phyloP scores from a whole-genome alignment of 225 moss, liverwort and hornwort species.

The Antitrichia curtipendula region DNA sequence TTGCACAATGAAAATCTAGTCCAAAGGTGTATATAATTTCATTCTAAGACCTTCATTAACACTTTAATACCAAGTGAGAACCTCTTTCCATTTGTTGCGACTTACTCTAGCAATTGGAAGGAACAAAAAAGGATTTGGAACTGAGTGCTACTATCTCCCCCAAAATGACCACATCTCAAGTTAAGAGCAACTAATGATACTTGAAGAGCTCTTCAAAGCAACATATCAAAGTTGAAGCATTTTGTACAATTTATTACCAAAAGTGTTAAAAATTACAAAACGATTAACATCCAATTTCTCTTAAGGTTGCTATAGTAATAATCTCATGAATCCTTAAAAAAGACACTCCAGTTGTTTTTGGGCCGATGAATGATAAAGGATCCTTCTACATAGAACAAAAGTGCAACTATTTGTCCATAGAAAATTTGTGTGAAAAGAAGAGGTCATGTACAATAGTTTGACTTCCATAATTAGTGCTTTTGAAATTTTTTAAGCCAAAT shows the following conservation, averaged over 20 bases:
- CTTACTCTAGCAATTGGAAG: rapidly evolving
- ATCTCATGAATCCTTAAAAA: no score
- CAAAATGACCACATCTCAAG: not conserved
- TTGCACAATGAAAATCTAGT: not conserved
- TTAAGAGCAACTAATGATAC: not conserved
- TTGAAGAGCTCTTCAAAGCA: rapidly evolving
- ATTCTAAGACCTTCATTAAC: no score
- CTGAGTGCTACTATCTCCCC: rapidly evolving
- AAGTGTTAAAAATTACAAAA: not conserved
- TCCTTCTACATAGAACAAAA: no score
- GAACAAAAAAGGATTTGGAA: not conserved
- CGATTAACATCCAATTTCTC: not conserved
- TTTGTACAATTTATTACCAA: not conserved
- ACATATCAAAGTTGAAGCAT: not conserved
- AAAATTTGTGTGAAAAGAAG: no score
- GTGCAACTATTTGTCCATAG: no score
- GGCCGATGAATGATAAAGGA: no score
- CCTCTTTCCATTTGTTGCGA: rapidly evolving
- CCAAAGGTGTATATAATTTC: not conserved
- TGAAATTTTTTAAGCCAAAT: no score
- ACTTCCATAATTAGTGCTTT: no score
- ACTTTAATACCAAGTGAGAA: not conserved
- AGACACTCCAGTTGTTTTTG: no score
- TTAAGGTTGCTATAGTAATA: not conserved
- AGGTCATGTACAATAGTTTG: no score